Conservation (phyloP, 1,284 basidiomycete species). For the Trichosporon sp. region DNA sequence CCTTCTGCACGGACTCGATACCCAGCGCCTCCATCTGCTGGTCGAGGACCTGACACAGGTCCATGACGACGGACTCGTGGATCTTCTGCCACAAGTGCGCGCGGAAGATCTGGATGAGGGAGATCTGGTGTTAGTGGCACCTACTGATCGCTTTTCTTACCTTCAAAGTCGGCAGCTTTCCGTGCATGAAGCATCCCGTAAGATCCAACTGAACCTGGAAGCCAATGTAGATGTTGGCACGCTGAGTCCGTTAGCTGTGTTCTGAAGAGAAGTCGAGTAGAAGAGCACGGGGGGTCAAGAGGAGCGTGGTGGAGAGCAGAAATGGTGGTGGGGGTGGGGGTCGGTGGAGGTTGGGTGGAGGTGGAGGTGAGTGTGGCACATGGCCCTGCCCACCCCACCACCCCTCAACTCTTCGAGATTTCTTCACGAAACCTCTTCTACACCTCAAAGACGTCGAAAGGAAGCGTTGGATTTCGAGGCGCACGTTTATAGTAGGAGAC, state of each 20-base stretch:
- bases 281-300: neutral
- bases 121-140: conserved; percentile 83
- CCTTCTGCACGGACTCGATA: conserved; percentile 98
- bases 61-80: conserved; percentile 86
- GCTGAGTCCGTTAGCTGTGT: conserved; percentile 41
- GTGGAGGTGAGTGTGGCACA: neutral
- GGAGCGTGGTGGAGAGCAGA: neutral
- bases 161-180: conserved; percentile 71
- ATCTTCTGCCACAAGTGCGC: conserved; percentile 95
- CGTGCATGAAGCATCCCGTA: conserved; percentile 81
- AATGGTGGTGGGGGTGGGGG: no score
- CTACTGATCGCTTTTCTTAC: neutral
- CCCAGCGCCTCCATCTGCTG: conserved; percentile 97
- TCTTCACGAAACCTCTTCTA: no score
- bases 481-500: conserved; percentile 69
- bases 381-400: no score
- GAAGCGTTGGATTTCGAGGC: no score
- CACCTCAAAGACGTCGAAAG: no score
- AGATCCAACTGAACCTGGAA: conserved; percentile 83
- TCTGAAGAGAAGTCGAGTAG: neutral
- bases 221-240: conserved; percentile 83
- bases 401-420: no score
- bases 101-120: conserved; percentile 94
- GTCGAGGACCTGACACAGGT: conserved; percentile 98
- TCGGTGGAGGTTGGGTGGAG: neutral